Conservation (phyloP, 169 alveolate species). For the Cyclospora cayetanensis region DNA sequence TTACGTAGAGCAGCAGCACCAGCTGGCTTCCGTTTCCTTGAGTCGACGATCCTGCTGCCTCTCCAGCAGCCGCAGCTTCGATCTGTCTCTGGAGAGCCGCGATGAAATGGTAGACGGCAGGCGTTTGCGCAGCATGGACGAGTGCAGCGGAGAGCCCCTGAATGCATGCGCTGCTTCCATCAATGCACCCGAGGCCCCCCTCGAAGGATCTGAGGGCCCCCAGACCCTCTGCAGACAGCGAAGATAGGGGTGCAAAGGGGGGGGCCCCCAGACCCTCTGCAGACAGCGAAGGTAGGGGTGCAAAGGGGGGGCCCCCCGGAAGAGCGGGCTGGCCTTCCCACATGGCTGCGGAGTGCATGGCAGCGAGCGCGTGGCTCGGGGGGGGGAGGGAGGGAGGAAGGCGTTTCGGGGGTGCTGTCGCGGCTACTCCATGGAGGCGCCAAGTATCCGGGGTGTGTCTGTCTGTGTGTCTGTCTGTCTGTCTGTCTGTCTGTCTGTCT, state of each 20-base stretch:
- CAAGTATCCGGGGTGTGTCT: too few relatives aligned
- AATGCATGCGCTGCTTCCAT: not conserved
- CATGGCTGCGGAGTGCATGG: too few relatives aligned
- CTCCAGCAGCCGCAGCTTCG: too few relatives aligned
- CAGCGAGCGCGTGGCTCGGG: too few relatives aligned
- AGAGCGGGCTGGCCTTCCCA: not conserved
- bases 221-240: not conserved
- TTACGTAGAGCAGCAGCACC: not conserved
- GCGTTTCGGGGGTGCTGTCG: too few relatives aligned
- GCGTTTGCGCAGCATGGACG: not conserved
- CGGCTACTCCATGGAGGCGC: too few relatives aligned
- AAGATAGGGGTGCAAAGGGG: not conserved
- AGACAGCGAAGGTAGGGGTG: not conserved
- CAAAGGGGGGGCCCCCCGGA: not conserved
- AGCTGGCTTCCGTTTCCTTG: not conserved
- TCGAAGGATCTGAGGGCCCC: not conserved
- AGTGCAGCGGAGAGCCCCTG: not conserved
- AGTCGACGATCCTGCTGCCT: too few relatives aligned
- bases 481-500: too few relatives aligned
- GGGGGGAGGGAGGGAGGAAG: too few relatives aligned
- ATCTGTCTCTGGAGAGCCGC: too few relatives aligned
- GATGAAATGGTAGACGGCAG: not conserved
- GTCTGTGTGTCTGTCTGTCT: too few relatives aligned
- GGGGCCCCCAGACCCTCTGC: not conserved
- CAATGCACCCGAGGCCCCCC: not conserved